Evolutionary conservation across 768 basidiomycete species (phyloP).

Genomic region (Erythrobasidium yunnanense): DNA sequence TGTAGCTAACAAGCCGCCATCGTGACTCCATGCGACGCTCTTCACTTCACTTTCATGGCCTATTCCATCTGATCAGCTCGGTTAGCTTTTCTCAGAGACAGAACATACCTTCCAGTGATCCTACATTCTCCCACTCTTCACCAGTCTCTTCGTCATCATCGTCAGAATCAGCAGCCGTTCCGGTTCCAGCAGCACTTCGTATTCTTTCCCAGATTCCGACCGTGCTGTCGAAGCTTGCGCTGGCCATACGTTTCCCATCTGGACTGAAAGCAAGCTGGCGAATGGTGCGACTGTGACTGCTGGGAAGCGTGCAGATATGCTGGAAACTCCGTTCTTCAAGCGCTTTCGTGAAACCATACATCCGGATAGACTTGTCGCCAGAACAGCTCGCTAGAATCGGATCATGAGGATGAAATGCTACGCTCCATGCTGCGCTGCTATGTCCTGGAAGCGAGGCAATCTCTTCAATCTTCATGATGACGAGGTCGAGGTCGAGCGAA

Average conservation of each 20-base stretch:
- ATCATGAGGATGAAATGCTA: constrained; percentile 76
- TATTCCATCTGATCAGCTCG: constrained; percentile 40
- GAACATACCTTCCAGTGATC: constrained; percentile 50
- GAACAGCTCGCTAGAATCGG: constrained; percentile 85
- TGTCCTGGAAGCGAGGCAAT: constrained; percentile 19
- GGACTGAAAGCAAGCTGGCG: constrained; percentile 80
- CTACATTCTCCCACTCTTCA: constrained; percentile 41
- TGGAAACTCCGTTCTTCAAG: constrained; percentile 24
- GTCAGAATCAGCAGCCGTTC: constrained; percentile 35
- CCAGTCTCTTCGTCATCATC: constrained; percentile 50
- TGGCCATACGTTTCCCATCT: constrained; percentile 71
- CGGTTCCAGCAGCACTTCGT: constrained; percentile 37
- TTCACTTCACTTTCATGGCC: constrained; percentile 97
- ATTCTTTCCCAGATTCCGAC: constrained; percentile 79
- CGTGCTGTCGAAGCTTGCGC: constrained; percentile 85
- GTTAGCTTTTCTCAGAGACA: constrained; percentile 65
- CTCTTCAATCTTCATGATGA: neutral
- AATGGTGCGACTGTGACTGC: constrained; percentile 79
- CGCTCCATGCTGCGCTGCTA: constrained; percentile 50
- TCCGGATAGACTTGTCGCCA: constrained; percentile 76
- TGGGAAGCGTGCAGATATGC: constrained; percentile 54
- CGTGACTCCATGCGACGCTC: constrained; percentile 66
- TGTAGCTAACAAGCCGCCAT: constrained; percentile 74
- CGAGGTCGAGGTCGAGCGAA: neutral
- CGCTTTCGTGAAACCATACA: constrained; percentile 56